Evolutionary conservation across 1,284 basidiomycete genomes (phyloP).

Genomic region (Trametes sp.): DNA sequence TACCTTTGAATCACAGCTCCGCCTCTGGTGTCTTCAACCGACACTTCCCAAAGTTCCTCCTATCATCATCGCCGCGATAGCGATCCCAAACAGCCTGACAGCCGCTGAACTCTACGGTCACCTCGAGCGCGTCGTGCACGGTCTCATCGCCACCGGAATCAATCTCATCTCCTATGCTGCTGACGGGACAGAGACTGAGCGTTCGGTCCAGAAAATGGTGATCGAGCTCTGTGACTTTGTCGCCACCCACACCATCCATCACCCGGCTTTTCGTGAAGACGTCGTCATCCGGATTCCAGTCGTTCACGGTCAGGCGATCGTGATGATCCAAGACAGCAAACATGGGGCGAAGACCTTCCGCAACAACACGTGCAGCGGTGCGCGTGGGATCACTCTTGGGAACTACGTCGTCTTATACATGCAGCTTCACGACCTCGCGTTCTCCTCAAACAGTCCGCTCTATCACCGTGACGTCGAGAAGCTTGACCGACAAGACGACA

Average conservation of each 20-base stretch:
- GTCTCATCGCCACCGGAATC: constrained; percentile 5
- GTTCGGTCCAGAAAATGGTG: constrained; percentile 27
- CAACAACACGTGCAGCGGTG: constrained; percentile 42
- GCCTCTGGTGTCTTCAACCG: constrained; percentile 36
- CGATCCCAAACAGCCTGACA: constrained; percentile 34
- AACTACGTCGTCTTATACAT: constrained; percentile 21
- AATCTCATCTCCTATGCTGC: constrained; percentile 25
- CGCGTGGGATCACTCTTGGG: constrained; percentile 34
- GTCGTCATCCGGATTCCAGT: constrained; percentile 25
- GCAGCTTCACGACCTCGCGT: constrained; percentile 8
- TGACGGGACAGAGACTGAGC: constrained; percentile 36
- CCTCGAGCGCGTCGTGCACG: neutral
- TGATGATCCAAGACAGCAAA: constrained; percentile 42
- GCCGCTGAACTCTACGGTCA: constrained; percentile 25
- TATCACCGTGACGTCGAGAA: constrained; percentile 47
- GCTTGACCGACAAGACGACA: constrained; percentile 51
- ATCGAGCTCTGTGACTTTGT: constrained; percentile 10
- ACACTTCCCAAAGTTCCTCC: constrained; percentile 38
- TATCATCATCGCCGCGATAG: constrained; percentile 38
- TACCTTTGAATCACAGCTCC: constrained; percentile 33
- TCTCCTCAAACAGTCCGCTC: constrained; percentile 28
- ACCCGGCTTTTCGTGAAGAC: constrained; percentile 22
- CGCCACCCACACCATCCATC: constrained; percentile 20
- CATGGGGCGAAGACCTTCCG: constrained; percentile 42
- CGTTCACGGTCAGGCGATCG: constrained; percentile 27